phyloP scores from a whole-genome alignment of 179 eudicot species.

The Silene noctiflora region DNA sequence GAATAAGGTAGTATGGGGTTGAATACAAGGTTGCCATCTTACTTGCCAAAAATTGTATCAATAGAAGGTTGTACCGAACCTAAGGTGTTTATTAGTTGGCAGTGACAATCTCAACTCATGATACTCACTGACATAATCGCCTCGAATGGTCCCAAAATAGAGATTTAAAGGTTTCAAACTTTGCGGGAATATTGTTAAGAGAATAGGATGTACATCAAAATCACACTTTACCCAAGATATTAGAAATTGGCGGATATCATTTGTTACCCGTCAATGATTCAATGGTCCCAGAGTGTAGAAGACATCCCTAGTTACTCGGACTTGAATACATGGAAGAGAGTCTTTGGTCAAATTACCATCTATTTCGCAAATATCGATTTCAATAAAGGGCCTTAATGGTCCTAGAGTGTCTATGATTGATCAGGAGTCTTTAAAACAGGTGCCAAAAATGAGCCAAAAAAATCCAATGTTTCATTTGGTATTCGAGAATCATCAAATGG shows the following conservation, averaged over 20 bases:
- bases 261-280: not conserved
- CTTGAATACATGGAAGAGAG: not conserved
- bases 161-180: not conserved
- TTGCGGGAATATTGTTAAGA: not conserved
- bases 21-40: not conserved
- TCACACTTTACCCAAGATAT: not conserved
- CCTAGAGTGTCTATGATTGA: not conserved
- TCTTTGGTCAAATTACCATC: not conserved
- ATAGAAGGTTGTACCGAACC: not conserved
- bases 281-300: not conserved
- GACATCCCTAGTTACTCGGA: too few species aligned
- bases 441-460: not conserved
- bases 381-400: not conserved
- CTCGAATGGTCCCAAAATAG: not conserved
- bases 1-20: not conserved
- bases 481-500: not conserved
- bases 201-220: not conserved
- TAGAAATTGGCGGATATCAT: not conserved
- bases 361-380: too few species aligned
- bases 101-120: not conserved
- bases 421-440: not conserved
- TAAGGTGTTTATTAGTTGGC: not conserved
- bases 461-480: not conserved
- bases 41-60: not conserved
- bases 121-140: not conserved